phyloP scores from a whole-genome alignment of 306 rosid species.

The Inga oerstediana region DNA sequence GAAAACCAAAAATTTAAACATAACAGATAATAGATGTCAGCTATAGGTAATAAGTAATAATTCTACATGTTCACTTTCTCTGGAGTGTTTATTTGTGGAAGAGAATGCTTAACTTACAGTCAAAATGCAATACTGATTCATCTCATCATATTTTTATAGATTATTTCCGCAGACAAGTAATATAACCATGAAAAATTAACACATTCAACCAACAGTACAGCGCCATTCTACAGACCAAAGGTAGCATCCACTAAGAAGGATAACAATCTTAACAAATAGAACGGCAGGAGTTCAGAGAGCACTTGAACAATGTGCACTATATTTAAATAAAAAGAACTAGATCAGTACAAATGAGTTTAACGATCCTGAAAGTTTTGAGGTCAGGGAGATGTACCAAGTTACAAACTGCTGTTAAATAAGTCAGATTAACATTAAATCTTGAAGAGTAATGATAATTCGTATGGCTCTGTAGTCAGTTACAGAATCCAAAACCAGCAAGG shows the following conservation, averaged over 20 bases:
- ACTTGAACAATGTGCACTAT: background rate
- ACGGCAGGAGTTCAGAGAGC: background rate
- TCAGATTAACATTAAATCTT: background rate
- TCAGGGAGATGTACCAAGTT: background rate
- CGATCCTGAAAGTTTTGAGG: background rate
- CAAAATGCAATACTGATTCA: background rate
- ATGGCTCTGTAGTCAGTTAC: background rate
- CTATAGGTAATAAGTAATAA: background rate
- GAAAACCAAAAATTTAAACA: background rate
- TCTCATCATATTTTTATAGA: slow-evolving; percentile 11
- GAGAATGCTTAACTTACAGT: background rate
- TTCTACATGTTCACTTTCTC: background rate
- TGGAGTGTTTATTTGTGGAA: background rate
- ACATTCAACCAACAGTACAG: background rate
- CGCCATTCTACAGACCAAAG: background rate
- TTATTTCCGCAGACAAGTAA: background rate
- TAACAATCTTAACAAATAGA: background rate
- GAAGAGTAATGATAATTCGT: background rate
- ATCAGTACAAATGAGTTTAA: background rate
- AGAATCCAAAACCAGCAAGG: background rate
- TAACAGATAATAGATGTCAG: background rate
- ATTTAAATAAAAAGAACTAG: background rate
- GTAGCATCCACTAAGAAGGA: background rate
- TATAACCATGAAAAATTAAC: background rate
- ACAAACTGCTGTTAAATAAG: background rate